Evolutionary conservation across 148 eudicot genomes (phyloP), one percentile per base, ranked within the genome.

Genomic region (Rhododendron vialii): DNA sequence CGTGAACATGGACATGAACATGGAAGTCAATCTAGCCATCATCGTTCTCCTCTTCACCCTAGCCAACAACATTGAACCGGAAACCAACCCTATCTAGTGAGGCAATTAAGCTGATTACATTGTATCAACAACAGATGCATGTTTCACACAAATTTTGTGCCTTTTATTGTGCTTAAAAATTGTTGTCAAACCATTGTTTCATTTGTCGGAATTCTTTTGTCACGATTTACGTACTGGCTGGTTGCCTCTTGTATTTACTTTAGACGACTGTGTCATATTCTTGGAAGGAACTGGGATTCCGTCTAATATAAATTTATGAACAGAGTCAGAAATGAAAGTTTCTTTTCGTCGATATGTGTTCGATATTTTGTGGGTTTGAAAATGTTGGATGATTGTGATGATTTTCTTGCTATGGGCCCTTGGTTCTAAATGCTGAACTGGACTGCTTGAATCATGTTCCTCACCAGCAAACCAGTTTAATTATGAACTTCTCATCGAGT

Each of bases 151-250:
- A 55, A 82, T 59, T 63, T 30, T 22, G 45, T 79, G 5, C 24
- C n/a, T 20, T 51, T 17, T 1, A 28, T 14, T 55, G 35, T 18
- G 28, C 83, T 6, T 33, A 33, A 15, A 51, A 50, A 50, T 80
- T 51, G n/a, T 12, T 28, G 83, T 80, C 41, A 30, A 28, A 2
- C 20, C 13, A 57, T 81, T 20, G n/a, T 81, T 33, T 81, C 38
- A 81, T 81, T 81, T 81, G 20, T 55, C 33, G 45, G 28, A 81
- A 81, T 81, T 81, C 83, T 81, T 81, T 55, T 13, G 69, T 55
- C 83, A 55, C 8, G 20, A 81, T 28, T 81, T 81, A 6, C 57
- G 47, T 81, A 18, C 28, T 14, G 38, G 41, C 82, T 2, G 65
- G 63, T 80, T 80, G 63, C 65, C n/a, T 2, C n/a, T 28, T 28